Evolutionary conservation across 495 filamentous ascomycete genomes (phyloP), one percentile per base, ranked within the genome.

Genomic region (Cercophora scortea): DNA sequence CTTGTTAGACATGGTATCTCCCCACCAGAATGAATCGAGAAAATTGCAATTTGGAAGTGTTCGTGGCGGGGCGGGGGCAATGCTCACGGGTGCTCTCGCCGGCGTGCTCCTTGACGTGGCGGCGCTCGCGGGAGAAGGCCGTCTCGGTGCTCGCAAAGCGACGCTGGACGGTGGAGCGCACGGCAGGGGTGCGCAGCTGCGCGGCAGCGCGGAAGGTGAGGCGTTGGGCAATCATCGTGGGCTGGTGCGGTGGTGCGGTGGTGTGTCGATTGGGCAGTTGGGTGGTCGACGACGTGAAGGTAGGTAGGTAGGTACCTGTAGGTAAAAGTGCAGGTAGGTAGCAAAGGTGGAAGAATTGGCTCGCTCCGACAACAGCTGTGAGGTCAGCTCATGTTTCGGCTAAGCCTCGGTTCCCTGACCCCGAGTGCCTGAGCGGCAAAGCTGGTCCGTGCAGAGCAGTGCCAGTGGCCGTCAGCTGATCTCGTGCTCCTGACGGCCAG

Each of bases 91-190:
- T 84, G 39, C 87, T 92, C 53, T 76, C 77, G 51, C 77, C 81
- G 49, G 91, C 91, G 68, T 96, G 91, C 60, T 87, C 79, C 79
- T 94, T 91, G 65, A 94, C 85, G 52, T 80, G 82, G 65, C 78
- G 74, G 59, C 91, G 80, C 78, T 96, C 90, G 51, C 84, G 81
- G 71, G 92, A 83, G 79, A 96, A 96, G 58, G 79, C 78, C 72
- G 92, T 95, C 78, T 93, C 87, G 57, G 81, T 83, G n/a, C 80
- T 85, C 69, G 81, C 83, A 58, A 85, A 71, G 62, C 87, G 86
- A 63, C 84, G 84, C 74, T 85, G 84, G 18, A 32, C 25, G 18
- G 44, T 33, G 9, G 44, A 32, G 44, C 44, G 44, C 10, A 18
- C 18, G 64, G 80, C 61, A 57, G 76, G 62, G 79, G 69, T 42